These are phyloP conservation scores for Candida chauliodis DNA, from an alignment of 805 yeast genomes.

Conservation along the genomic window DNA sequence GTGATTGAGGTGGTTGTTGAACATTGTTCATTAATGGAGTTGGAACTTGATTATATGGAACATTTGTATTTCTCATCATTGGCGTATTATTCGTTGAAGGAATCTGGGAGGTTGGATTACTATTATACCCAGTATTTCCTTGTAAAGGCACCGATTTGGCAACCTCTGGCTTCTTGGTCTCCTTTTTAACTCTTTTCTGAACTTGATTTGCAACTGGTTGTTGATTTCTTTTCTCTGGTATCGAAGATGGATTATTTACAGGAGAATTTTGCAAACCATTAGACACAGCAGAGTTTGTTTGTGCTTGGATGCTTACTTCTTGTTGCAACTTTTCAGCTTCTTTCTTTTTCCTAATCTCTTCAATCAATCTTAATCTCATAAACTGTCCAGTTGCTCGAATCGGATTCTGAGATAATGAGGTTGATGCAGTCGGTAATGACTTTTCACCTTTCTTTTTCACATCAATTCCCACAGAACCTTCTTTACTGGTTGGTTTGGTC, in stretches of 20 bases:
- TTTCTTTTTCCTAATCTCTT: constrained; percentile 72
- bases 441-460: constrained; percentile 23
- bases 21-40: constrained; percentile 7
- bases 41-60: constrained; percentile 6
- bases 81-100: constrained; percentile 11
- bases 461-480: constrained; percentile 27
- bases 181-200: constrained; percentile 10
- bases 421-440: constrained; percentile 10
- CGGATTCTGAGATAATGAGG: constrained; percentile 9
- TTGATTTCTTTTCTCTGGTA: constrained; percentile 8
- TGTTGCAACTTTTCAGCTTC: constrained; percentile 41
- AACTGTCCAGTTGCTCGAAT: constrained; percentile 54
- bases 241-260: neutral
- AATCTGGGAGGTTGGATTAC: constrained; percentile 9
- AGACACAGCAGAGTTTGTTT: constrained; percentile 19
- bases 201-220: constrained; percentile 13
- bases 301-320: constrained; percentile 40
- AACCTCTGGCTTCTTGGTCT: constrained; percentile 13
- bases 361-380: constrained; percentile 82
- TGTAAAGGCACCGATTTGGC: constrained; percentile 15
- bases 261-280: constrained; percentile 2
- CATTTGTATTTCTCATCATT: constrained; percentile 10
- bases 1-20: constrained; percentile 12
- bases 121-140: constrained; percentile 8
- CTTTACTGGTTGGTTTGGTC: constrained; percentile 17